Percentiles rank a stretch among this genome's conserved stretches.
phyloP scores from a whole-genome alignment of 495 filamentous ascomycete genomes.

The Penicillium cataractarum region DNA sequence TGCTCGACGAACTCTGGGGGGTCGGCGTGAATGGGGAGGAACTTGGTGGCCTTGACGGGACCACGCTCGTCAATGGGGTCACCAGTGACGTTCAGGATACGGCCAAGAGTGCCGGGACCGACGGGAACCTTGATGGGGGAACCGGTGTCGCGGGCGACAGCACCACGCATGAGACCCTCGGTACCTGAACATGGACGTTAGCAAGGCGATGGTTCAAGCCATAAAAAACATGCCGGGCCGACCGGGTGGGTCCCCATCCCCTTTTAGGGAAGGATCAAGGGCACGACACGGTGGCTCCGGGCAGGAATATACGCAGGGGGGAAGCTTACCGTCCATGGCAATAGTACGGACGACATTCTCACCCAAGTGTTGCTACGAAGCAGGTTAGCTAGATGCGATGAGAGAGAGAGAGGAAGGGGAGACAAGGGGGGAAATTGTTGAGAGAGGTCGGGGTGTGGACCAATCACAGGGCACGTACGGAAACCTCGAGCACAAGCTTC shows the following conservation, averaged over 20 bases:
- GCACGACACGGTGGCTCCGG: slow-evolving; percentile 33
- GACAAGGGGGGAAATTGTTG: too few relatives aligned
- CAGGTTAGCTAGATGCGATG: slow-evolving; percentile 27
- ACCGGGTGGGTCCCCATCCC: slow-evolving; percentile 25
- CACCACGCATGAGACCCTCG: slow-evolving; percentile 95
- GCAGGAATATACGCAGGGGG: slow-evolving; percentile 8
- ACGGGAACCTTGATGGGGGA: slow-evolving; percentile 96
- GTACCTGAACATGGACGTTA: slow-evolving; percentile 66
- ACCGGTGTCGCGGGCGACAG: slow-evolving; percentile 83
- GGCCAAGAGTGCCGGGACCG: slow-evolving; percentile 90
- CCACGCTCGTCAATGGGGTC: slow-evolving; percentile 99
- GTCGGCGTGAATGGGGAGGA: slow-evolving; percentile 89
- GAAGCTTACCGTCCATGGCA: slow-evolving; percentile 98
- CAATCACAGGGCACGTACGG: slow-evolving; percentile 65
- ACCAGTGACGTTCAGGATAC: slow-evolving; percentile 99
- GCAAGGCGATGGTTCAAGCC: background rate
- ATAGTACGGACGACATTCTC: slow-evolving; percentile 99
- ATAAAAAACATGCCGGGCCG: slow-evolving; percentile 21
- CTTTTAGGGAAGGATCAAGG: slow-evolving; percentile 17
- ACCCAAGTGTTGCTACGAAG: slow-evolving; percentile 91
- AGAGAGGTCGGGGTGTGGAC: slow-evolving; percentile 21
- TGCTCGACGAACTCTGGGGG: slow-evolving; percentile 90
- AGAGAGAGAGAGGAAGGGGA: slow-evolving; percentile 12
- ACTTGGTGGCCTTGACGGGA: slow-evolving; percentile 89
- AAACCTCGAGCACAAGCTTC: slow-evolving; percentile 95